These are phyloP conservation scores for Strobilomyces echinocephalus DNA, from an alignment of 768 basidiomycete species.

Conservation along the genomic window DNA sequence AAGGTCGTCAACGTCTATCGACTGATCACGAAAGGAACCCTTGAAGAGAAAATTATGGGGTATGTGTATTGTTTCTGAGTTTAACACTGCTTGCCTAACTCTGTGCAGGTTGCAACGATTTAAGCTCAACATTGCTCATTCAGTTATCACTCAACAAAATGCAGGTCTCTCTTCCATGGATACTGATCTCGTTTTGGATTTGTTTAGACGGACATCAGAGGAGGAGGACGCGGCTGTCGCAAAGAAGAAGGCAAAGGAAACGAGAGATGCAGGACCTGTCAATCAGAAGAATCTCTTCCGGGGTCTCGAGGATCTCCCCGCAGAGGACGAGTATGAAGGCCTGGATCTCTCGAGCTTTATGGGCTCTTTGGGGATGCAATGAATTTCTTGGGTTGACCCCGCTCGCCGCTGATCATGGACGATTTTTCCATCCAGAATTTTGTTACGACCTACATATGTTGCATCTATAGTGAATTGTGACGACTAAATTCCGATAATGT, in stretches of 20 bases:
- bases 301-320: conserved; percentile 86
- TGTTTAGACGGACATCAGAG: conserved; percentile 75
- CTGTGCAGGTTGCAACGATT: conserved; percentile 83
- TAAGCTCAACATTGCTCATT: conserved; percentile 96
- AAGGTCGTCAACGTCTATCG: conserved; percentile 99
- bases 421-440: conserved; percentile 12
- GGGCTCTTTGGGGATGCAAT: conserved; percentile 64
- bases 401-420: conserved; percentile 8
- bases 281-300: conserved; percentile 82
- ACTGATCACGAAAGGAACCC: conserved; percentile 90
- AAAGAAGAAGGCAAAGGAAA: conserved; percentile 47
- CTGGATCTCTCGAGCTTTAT: conserved; percentile 86
- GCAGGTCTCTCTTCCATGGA: conserved; percentile 93
- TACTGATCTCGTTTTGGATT: conserved; percentile 91
- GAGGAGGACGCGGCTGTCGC: conserved; percentile 66
- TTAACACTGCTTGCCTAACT: conserved; percentile 4
- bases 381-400: conserved; percentile 5
- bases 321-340: conserved; percentile 89
- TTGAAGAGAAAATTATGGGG: conserved; percentile 99
- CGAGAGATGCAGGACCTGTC: conserved; percentile 51
- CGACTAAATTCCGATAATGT: conserved; percentile 31
- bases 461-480: conserved; percentile 34
- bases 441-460: conserved; percentile 26
- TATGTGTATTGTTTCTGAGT: conserved; percentile 35
- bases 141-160: conserved; percentile 97